Base-by-base conservation (phyloP, 176 grass and related monocot species). In the Oryza meyeriana region DNA sequence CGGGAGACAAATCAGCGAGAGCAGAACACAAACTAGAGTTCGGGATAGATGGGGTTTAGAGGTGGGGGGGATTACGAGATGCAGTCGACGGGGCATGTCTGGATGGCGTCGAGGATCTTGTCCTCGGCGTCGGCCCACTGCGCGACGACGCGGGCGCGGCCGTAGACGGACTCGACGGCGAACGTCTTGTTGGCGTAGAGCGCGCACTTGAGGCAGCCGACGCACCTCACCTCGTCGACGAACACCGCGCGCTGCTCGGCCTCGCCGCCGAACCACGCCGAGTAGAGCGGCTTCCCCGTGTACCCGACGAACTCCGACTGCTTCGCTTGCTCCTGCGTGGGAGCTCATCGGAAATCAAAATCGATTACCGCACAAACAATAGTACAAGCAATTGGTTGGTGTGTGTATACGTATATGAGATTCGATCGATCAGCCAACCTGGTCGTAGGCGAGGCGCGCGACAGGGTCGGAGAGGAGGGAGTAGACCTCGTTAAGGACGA, bases 71-170 rank as follows among this genome's bases (percentile, higher is more conserved):
- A 48, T 17, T 79, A 92, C 83, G 89, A 91, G 80, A 98, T 94
- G 84, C 92, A 98, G 73, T 94, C 95, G 40, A 98, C 84, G 47
- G 92, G 92, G 86, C 95, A 98, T 0, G 90, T 98, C 62, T 85
- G 74, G 76, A 98, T 89, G 47, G 92, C 95, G 32, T 95, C 95
- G 58, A 77, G 8, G 85, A 98, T 93, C 81, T 47, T 92, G 59
- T 98, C 95, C 87, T 98, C 92, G 17, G 84, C 71, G 66, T 98
- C 92, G 20, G 95, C 95, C 95, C 95, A 98, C 82, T 98, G 95
- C 12, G 84, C 87, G 18, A 98, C 82, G 74, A 93, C 95, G 81
- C 95, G 88, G 30, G 95, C 95, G 69, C 92, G 92, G 61, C 95
- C 95, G 22, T 93, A 88, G 32, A 74, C 79, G 25, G 95, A 93